Base-by-base conservation (phyloP, 257 asterid genomes). In the Nicotiana undulata region DNA sequence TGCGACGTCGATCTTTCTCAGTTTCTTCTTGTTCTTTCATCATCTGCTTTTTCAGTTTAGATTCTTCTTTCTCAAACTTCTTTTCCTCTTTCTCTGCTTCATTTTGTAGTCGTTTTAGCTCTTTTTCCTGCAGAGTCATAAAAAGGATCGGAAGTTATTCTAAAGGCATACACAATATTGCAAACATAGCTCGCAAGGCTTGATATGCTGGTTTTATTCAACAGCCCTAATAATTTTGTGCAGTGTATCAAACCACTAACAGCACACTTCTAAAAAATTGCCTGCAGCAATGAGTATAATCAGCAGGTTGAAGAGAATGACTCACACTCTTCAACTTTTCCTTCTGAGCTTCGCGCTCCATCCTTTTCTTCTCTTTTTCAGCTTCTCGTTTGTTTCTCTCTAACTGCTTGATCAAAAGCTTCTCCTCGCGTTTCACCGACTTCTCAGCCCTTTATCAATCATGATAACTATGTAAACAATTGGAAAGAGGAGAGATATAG, bases 71-170 rank as follows among this genome's bases (percentile, higher is more conserved):
- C 90, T 93, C 96, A 37, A 87, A 90, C 49, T 92, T 88, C 83
- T 85, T 91, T 80, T 82, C 90, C 85, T 94, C 98, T 83, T 86
- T 94, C 82, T 91, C 94, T n/a, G 97, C 92, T 85, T 94, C 98
- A 58, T 86, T 92, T 64, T 90, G 92, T 83, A 91, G 82, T 82
- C 90, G 85, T 84, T 86, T 94, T 65, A 68, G 84, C 87, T 90
- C 98, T 84, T 91, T 95, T 84, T 92, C 98, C 99, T 95, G 88
- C 61, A 83, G 63, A 60, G 56, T 34, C 79, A 49, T 49, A 37
- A 49, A 24, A 49, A 2, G 44, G 24, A 74, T 49, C 34, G 3
- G 24, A 24, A 13, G 61, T 15, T 74, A 74, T 74, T 22, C 24
- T 46, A 4, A 74, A 74, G 59, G 46, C 63, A 16, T 26, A 17